Evolutionary conservation across 2,329 filamentous ascomycete species (phyloP), one percentile per base, ranked within the genome.

Genomic region (Zopfia rhizophila): DNA sequence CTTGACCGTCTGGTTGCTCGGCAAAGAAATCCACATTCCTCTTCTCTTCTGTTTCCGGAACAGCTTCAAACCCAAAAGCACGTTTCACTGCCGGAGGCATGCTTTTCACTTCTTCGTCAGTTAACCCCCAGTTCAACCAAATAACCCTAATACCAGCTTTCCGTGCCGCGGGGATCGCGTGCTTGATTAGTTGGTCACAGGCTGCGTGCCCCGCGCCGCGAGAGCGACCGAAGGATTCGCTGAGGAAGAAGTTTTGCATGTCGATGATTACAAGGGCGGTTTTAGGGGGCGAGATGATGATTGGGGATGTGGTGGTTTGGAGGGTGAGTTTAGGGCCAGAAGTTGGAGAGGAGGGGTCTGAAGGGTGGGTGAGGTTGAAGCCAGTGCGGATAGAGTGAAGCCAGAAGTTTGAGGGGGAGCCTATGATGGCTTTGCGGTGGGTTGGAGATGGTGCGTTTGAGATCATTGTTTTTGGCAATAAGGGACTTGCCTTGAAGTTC

Each of bases 301-400:
- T 62, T 8, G 63, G 58, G 7, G 55, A 23, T 5, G 58, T 61
- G 13, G 61, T 58, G 17, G 66, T 68, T 44, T 57, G 36, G 18
- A 68, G 24, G 2, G 48, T 61, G 17, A 60, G 13, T 14, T 28
- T 47, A 4, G 58, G 51, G 5, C 38, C 36, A n/a, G 39, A 5
- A 8, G 54, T 48, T 16, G 63, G 48, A 2, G 62, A 57, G 11
- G 53, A 52, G 1, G 71, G 67, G 3, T 59, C 52, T 5, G 58
- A 7, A 2, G 75, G 69, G 47, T 74, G 77, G 1, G 75, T 78
- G 4, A 80, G 71, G 52, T 80, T 72, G 60, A 78, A 79, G 35
- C 74, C 76, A 8, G 58, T 68, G n/a, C 45, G 45, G 2, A 69
- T 65, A 25, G 72, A 72, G 55, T 77, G 74, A 4, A 74, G 66